Evolutionary conservation across 768 basidiomycete species (phyloP).

Genomic region (Macrolepiota albuminosa): DNA sequence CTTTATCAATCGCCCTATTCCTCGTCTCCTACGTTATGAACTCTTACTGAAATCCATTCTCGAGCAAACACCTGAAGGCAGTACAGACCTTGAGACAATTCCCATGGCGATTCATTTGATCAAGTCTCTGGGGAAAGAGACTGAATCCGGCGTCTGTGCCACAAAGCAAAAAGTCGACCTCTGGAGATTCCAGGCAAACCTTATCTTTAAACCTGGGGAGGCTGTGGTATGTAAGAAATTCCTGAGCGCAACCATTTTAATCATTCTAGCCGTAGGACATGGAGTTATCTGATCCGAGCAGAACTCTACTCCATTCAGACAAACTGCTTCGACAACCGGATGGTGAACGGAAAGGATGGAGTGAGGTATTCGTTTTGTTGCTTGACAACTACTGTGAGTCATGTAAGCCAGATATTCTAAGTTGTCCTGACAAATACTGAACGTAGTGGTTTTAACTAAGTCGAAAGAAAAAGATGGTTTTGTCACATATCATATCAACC

Average conservation of each 20-base stretch:
- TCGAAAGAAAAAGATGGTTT: conserved; percentile 70
- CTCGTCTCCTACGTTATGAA: conserved; percentile 84
- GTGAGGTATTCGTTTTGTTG: conserved; percentile 81
- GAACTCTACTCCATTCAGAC: conserved; percentile 80
- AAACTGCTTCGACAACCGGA: conserved; percentile 85
- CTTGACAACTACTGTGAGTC: conserved; percentile 90
- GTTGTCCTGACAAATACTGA: not conserved
- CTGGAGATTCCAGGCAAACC: conserved; percentile 75
- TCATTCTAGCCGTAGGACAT: conserved; percentile 51
- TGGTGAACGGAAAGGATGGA: conserved; percentile 85
- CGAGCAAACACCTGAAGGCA: conserved; percentile 67
- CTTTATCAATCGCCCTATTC: conserved; percentile 90
- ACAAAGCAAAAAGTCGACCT: conserved; percentile 87
- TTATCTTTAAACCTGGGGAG: conserved; percentile 79
- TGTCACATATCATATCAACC: conserved; percentile 73
- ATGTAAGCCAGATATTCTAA: not conserved
- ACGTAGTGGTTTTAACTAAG: conserved; percentile 82
- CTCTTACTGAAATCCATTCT: conserved; percentile 77
- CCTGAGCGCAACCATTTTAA: not conserved
- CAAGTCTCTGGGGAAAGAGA: conserved; percentile 79
- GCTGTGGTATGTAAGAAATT: conserved; percentile 38
- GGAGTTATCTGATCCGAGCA: conserved; percentile 78
- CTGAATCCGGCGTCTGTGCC: conserved; percentile 78
- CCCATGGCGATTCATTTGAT: conserved; percentile 88
- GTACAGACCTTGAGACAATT: conserved; percentile 77